Evolutionary conservation across 805 yeast genomes (phyloP).

Genomic region (Zygosaccharomyces bisporus): DNA sequence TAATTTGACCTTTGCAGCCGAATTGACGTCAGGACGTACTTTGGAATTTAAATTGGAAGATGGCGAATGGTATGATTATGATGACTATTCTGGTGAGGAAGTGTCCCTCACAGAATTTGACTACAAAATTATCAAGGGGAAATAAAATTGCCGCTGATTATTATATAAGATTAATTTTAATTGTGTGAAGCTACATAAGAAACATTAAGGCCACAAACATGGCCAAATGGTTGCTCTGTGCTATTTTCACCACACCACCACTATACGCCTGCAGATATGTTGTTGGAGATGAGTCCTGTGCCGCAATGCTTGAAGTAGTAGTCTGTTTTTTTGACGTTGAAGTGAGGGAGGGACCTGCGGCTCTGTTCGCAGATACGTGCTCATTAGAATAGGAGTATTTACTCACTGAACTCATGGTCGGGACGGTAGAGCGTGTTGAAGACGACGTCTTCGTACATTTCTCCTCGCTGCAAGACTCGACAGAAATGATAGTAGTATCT

Average conservation of each 20-base stretch:
- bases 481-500: background rate
- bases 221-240: background rate
- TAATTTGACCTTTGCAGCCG: conserved; percentile 24
- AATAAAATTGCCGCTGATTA: conserved; percentile 13
- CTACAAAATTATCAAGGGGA: conserved; percentile 54
- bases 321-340: background rate
- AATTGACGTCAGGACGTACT: conserved; percentile 23
- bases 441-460: background rate
- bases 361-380: background rate
- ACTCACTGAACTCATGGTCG: background rate
- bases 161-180: background rate
- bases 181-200: conserved; percentile 1
- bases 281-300: background rate
- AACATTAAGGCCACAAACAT: conserved; percentile 2
- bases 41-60: conserved; percentile 52
- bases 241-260: background rate
- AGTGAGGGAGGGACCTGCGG: background rate
- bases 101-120: conserved; percentile 73
- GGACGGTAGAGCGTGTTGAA: background rate
- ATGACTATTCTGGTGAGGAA: conserved; percentile 75
- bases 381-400: background rate
- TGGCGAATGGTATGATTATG: conserved; percentile 93
- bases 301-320: background rate
- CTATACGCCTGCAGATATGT: conserved; percentile 1
- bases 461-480: conserved; percentile 4